A percentile compares a stretch with the other conserved stretches of the same genome.
Evolutionary conservation across 495 filamentous ascomycete genomes (phyloP).

Genomic region (Neurospora cerealis): DNA sequence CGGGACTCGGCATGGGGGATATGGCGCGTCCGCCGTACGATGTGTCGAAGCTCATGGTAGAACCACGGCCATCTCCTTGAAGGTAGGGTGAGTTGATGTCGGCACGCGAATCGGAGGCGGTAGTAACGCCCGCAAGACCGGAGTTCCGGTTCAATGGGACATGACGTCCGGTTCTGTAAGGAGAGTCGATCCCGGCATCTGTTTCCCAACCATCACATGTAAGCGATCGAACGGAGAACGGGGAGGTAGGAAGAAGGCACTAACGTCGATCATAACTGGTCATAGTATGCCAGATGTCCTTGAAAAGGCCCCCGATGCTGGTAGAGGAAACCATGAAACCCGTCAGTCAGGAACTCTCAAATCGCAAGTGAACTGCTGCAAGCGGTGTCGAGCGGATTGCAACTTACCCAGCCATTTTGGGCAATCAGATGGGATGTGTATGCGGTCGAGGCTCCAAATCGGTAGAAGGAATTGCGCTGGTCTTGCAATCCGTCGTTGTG

Average conservation of each 20-base stretch:
- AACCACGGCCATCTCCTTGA: slow-evolving; percentile 51
- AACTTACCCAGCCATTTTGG: neutral
- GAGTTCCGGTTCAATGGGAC: slow-evolving; percentile 62
- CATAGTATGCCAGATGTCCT: slow-evolving; percentile 86
- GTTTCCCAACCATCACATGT: slow-evolving; percentile 32
- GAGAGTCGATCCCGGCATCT: slow-evolving; percentile 78
- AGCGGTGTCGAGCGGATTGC: neutral
- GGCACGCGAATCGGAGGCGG: slow-evolving; percentile 64
- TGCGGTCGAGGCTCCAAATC: neutral
- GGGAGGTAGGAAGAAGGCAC: slow-evolving; percentile 22
- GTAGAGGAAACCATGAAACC: neutral
- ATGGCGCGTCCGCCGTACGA: slow-evolving; percentile 28
- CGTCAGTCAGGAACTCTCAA: neutral
- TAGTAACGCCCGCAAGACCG: slow-evolving; percentile 67
- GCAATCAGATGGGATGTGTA: neutral
- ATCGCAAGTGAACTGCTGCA: neutral
- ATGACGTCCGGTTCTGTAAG: slow-evolving; percentile 73
- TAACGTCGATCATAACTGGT: slow-evolving; percentile 56
- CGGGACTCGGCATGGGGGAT: slow-evolving; percentile 51
- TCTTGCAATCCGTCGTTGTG: neutral
- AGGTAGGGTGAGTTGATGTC: slow-evolving; percentile 66
- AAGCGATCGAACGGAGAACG: slow-evolving; percentile 11
- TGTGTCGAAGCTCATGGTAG: slow-evolving; percentile 40
- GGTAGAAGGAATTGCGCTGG: neutral
- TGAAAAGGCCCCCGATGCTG: neutral